Conservation (phyloP, 495 filamentous ascomycete species). For the Hyaloscypha bicolor region DNA sequence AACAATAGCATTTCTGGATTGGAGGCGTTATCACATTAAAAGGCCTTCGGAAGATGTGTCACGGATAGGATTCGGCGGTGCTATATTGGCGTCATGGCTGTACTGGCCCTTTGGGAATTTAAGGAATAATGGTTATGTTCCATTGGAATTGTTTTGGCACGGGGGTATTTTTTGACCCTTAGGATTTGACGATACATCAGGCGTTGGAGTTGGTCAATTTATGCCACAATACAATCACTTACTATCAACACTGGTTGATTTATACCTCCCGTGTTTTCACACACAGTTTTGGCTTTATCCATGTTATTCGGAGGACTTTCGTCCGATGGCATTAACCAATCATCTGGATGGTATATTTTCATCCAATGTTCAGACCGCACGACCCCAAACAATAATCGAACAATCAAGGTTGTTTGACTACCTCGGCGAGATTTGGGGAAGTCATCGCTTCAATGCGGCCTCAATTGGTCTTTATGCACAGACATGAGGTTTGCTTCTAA, state of each 20-base stretch:
- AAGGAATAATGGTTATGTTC: conserved; percentile 15
- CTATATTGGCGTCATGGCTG: conserved; percentile 15
- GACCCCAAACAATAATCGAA: neutral
- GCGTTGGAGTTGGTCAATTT: neutral
- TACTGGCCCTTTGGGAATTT: conserved; percentile 8
- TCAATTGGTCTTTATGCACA: no score
- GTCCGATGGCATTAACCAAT: neutral
- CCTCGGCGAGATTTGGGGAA: no score
- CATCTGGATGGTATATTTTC: neutral
- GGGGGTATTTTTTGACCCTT: conserved; percentile 11
- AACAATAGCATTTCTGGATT: conserved; percentile 14
- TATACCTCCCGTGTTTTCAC: neutral
- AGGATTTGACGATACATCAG: conserved; percentile 2
- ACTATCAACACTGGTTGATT: neutral
- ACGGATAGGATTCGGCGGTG: conserved; percentile 12
- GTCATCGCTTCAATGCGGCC: no score
- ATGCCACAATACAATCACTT: neutral
- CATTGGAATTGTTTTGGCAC: conserved; percentile 6
- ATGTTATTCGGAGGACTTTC: neutral
- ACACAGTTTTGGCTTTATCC: neutral
- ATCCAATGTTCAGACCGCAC: neutral
- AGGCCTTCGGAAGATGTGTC: conserved; percentile 19
- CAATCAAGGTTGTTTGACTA: neutral
- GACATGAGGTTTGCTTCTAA: no score
- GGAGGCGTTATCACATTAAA: conserved; percentile 16